A percentile compares a stretch with the other conserved stretches of the same genome.
Evolutionary conservation across 2,329 filamentous ascomycete species (phyloP).

Genomic region (Beauveria pseudobassiana): DNA sequence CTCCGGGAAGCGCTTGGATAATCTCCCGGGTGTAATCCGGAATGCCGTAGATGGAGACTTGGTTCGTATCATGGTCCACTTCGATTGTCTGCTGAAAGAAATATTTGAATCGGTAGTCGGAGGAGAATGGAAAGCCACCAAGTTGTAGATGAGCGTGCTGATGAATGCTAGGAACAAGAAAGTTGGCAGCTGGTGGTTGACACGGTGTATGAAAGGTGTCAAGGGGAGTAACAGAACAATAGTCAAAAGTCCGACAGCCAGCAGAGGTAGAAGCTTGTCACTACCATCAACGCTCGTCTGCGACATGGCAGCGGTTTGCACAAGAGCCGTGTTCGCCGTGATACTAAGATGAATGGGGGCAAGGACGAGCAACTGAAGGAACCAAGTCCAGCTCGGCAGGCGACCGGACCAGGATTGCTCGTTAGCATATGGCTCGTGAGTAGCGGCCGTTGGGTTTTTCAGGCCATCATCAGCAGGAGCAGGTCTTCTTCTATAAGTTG

Average conservation of each 20-base stretch:
- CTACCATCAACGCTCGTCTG: conserved; percentile 85
- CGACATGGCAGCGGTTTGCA: conserved; percentile 62
- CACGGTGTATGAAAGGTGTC: conserved; percentile 78
- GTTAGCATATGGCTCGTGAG: conserved; percentile 44
- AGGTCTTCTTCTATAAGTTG: conserved; percentile 44
- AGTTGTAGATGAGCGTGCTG: conserved; percentile 76
- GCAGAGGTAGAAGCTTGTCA: conserved; percentile 61
- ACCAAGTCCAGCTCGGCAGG: conserved; percentile 79
- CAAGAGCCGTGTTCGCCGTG: conserved; percentile 65
- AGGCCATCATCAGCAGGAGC: conserved; percentile 25
- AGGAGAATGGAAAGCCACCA: conserved; percentile 80
- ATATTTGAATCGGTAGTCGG: conserved; percentile 71
- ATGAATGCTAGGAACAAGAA: conserved; percentile 67
- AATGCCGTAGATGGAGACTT: conserved; percentile 61
- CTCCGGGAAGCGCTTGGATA: conserved; percentile 62
- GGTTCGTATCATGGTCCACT: conserved; percentile 63
- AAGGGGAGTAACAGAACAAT: conserved; percentile 68
- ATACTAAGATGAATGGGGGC: conserved; percentile 73
- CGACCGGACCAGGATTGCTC: conserved; percentile 83
- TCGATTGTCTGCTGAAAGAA: conserved; percentile 80
- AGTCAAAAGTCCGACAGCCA: conserved; percentile 59
- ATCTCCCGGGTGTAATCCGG: conserved; percentile 60
- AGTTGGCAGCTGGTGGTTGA: conserved; percentile 73
- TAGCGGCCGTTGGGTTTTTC: conserved; percentile 21
- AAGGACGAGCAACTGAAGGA: conserved; percentile 74